phyloP scores from a whole-genome alignment of 2,329 filamentous ascomycete genomes.

The Aspergillus latus region DNA sequence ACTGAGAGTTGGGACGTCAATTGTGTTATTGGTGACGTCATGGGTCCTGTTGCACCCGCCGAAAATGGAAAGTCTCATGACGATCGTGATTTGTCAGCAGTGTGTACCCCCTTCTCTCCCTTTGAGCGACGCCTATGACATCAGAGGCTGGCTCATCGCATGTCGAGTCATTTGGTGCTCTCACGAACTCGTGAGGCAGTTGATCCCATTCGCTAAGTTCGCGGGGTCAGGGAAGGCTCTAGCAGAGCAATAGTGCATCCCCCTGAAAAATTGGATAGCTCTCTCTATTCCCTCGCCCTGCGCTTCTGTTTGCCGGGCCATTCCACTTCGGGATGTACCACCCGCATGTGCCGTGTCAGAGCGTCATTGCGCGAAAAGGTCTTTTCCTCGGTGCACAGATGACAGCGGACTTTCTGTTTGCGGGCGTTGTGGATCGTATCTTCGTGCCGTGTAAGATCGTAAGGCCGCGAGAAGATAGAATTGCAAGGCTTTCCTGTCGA shows the following conservation, averaged over 20 bases:
- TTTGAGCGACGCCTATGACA: slow-evolving; percentile 22
- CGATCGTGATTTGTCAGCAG: slow-evolving; percentile 23
- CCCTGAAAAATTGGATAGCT: background rate
- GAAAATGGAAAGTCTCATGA: slow-evolving; percentile 18
- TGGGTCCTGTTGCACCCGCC: slow-evolving; percentile 5
- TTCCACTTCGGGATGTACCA: slow-evolving; percentile 87
- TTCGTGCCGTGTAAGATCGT: slow-evolving; percentile 94
- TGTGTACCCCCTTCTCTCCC: slow-evolving; percentile 14
- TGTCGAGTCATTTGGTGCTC: slow-evolving; percentile 18
- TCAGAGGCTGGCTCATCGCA: slow-evolving; percentile 23
- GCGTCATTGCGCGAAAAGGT: slow-evolving; percentile 95
- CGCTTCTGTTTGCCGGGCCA: slow-evolving; percentile 66
- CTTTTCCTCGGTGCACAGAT: slow-evolving; percentile 92
- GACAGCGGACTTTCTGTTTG: slow-evolving; percentile 92
- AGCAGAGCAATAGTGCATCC: background rate
- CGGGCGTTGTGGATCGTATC: slow-evolving; percentile 95
- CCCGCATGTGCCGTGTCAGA: slow-evolving; percentile 87
- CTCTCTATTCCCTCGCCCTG: slow-evolving; percentile 36
- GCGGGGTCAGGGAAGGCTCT: slow-evolving; percentile 1
- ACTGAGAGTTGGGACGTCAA: slow-evolving; percentile 11
- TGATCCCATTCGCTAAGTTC: slow-evolving; percentile 14
- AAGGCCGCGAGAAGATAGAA: slow-evolving; percentile 89
- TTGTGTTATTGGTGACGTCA: slow-evolving; percentile 23
- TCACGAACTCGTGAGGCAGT: slow-evolving; percentile 4
- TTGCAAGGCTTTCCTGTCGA: slow-evolving; percentile 94